Conservation (phyloP, 176 grass and related monocot genomes). For the Tuctoria greenei region DNA sequence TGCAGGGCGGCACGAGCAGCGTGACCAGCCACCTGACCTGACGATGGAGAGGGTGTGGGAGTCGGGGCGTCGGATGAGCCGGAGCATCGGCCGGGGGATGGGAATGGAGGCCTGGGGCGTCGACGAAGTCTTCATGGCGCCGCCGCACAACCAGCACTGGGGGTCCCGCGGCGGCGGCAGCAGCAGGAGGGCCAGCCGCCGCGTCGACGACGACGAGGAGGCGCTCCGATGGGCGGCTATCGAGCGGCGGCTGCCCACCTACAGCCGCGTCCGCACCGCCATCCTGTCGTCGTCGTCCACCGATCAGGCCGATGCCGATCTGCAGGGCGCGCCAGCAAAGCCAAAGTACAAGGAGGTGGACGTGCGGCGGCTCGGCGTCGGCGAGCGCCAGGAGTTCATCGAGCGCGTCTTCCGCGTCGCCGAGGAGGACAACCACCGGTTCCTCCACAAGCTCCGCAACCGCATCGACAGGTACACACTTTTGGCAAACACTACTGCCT, state of each 20-base stretch:
- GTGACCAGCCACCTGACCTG: too few relatives aligned
- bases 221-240: conserved; percentile 87
- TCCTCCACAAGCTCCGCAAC: conserved; percentile 79
- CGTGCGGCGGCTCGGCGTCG: conserved; percentile 65
- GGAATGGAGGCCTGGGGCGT: conserved; percentile 79
- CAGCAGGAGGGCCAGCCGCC: neutral
- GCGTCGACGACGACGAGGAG: conserved; percentile 75
- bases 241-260: conserved; percentile 77
- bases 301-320: too few relatives aligned
- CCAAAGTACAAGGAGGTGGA: conserved; percentile 83
- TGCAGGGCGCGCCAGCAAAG: neutral
- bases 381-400: conserved; percentile 92
- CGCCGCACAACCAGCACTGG: neutral
- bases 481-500: too few relatives aligned
- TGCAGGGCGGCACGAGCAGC: neutral
- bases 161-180: conserved; percentile 7
- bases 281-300: conserved; percentile 47
- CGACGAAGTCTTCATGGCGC: conserved; percentile 65
- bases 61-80: conserved; percentile 72
- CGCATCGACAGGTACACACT: conserved; percentile 66
- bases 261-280: conserved; percentile 75
- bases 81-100: conserved; percentile 71
- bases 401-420: conserved; percentile 88
- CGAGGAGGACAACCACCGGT: conserved; percentile 89
- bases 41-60: conserved; percentile 77